These are phyloP conservation scores for Helicocarpus griseus DNA, from an alignment of 2,329 filamentous ascomycete genomes.

Conservation along the genomic window DNA sequence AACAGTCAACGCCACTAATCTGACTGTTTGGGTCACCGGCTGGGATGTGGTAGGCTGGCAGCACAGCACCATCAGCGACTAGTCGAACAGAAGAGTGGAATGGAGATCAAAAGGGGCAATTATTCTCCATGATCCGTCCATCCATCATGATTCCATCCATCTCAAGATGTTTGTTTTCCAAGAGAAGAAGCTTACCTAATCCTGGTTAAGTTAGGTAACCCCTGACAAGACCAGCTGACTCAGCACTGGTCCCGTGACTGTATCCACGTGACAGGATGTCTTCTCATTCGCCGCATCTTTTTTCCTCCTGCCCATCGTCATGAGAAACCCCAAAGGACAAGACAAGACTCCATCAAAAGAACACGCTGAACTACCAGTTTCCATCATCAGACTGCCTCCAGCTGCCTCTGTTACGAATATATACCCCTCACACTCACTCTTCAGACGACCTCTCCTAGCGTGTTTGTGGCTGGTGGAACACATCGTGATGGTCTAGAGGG, in stretches of 20 bases:
- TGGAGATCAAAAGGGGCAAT: not conserved
- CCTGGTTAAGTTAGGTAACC: not conserved
- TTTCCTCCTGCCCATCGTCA: not conserved
- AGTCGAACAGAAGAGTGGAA: not conserved
- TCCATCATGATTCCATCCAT: too few relatives aligned
- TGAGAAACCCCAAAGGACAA: not conserved
- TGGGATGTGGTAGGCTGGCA: not conserved
- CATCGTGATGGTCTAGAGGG: slow-evolving; percentile 2
- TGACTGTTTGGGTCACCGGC: not conserved
- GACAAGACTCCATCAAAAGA: not conserved
- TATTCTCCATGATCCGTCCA: not conserved
- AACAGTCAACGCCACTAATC: not conserved
- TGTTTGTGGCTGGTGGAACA: not conserved
- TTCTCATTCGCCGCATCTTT: not conserved
- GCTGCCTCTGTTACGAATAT: not conserved
- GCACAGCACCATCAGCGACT: not conserved
- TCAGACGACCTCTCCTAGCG: not conserved
- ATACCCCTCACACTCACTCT: not conserved
- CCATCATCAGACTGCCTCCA: not conserved
- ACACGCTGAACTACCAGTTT: not conserved
- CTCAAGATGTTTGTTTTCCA: not conserved
- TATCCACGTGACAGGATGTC: not conserved
- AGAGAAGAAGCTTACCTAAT: not conserved
- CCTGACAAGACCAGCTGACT: not conserved
- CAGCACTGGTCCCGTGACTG: not conserved